Base-by-base conservation (phyloP, 1,139 yeast species). In the Sugiyamaella novakii region DNA sequence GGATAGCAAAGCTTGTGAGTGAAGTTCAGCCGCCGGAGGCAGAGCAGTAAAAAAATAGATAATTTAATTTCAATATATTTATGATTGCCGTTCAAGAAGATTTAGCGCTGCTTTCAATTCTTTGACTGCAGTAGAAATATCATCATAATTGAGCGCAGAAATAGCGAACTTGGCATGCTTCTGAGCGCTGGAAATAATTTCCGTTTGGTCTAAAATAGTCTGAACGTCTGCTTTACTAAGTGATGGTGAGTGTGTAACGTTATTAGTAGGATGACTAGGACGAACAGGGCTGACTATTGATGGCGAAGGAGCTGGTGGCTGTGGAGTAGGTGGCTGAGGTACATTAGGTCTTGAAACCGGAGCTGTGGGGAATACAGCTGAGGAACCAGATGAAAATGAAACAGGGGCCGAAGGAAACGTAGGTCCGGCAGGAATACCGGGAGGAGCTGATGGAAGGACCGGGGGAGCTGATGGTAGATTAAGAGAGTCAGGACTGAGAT, bases 111-210 rank as follows among this genome's bases (percentile, higher is more conserved):
- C 64, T 34, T 71, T 69, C 36, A 92, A 73, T 66, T 92, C 95
- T n/a, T 69, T 70, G 43, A 84, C 80, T 0, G 98, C 98, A 0
- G 98, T 92, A 3, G 67, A 74, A 39, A 81, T 72, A 61, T 92
- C 98, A 56, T 92, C 98, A 65, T 89, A 92, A 64, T 89, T 91
- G 59, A 92, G 76, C 0, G 98, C 98, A 43, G 96, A 87, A 7
- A 91, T 84, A 2, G 97, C 98, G 66, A 83, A 92, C 66, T 84
- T 87, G 44, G 97, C 92, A 57, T 81, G 86, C 62, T 86, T 88
- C 63, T 91, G 97, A 0, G 89, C 86, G 56, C 76, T 72, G n/a
- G 78, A 58, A 18, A 85, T 80, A 31, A 76, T 72, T 52, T 85
- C 88, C 15, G 84, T 78, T 37, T 77, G 75, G 54, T 77, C 77